Evolutionary conservation across 768 basidiomycete species (phyloP).

Genomic region (Amanita molliuscula): DNA sequence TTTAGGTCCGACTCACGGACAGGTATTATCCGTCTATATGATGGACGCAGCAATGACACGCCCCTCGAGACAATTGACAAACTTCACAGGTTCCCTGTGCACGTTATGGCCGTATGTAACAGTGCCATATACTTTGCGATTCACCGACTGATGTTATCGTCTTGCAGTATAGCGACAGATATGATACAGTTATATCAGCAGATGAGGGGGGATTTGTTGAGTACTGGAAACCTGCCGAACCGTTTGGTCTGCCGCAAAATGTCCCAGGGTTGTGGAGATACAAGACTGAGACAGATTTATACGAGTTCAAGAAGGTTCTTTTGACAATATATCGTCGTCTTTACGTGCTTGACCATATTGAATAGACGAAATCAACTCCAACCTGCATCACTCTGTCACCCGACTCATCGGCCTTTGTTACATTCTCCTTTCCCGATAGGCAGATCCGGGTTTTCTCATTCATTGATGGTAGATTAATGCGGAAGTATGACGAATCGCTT

Average conservation of each 20-base stretch:
- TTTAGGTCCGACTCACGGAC: slow-evolving; percentile 68
- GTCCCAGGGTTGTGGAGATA: slow-evolving; percentile 77
- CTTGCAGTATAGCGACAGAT: slow-evolving; percentile 77
- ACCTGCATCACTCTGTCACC: slow-evolving; percentile 90
- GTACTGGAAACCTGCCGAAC: slow-evolving; percentile 89
- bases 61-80: slow-evolving; percentile 69
- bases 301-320: slow-evolving; percentile 94
- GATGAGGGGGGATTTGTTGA: slow-evolving; percentile 94
- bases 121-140: background rate
- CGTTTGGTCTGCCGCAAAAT: slow-evolving; percentile 75
- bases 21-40: slow-evolving; percentile 79
- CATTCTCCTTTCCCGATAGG: slow-evolving; percentile 88
- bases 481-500: slow-evolving; percentile 93
- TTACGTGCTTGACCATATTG: background rate
- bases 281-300: slow-evolving; percentile 88
- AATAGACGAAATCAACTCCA: slow-evolving; percentile 81
- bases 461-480: slow-evolving; percentile 76
- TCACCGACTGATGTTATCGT: slow-evolving; percentile 3
- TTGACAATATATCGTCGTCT: background rate
- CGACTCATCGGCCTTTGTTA: slow-evolving; percentile 80
- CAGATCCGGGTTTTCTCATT: slow-evolving; percentile 93
- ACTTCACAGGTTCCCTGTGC: slow-evolving; percentile 83
- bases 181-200: slow-evolving; percentile 87
- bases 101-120: slow-evolving; percentile 72
- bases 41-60: slow-evolving; percentile 76